Base-by-base conservation (phyloP, 2,329 filamentous ascomycete species). In the Harringtonia lauricola region DNA sequence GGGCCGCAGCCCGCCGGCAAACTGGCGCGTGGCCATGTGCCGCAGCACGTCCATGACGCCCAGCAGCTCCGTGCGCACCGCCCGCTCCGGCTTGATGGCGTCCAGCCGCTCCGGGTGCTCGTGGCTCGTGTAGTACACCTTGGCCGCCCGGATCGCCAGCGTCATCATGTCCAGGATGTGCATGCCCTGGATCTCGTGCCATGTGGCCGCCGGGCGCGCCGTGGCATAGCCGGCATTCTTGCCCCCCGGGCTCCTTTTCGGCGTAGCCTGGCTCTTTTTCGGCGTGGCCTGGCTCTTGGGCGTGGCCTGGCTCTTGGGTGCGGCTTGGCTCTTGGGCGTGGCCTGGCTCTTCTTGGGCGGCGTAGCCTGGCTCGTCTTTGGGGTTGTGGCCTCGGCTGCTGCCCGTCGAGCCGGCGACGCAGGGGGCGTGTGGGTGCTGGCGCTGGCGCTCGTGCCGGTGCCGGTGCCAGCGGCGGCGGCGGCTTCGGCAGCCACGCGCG, bases 41-140 rank as follows among this genome's bases (percentile, higher is more conserved):
- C 94, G 95, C 43, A 98, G 67, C 3, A 94, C 81, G 53, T 98
- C 92, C 61, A 98, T 80, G 35, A 95, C 86, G 45, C 79, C 76
- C 34, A 95, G 76, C 9, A 96, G 68, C 54, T 96, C 90, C 41
- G 83, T 72, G 35, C 92, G 81, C 39, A 98, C 83, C 51, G 84
- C 75, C 49, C 83, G 86, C 61, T 98, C 92, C 1, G 86, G 80
- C 61, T 86, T 89, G 63, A 96, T 94, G 24, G 83, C 69, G 56
- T 92, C 86, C 17, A 96, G 70, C 31, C 86, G 81, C 53, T 92
- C 83, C 2, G 89, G 87, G 42, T 89, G 74, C 56, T 94, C 85
- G 59, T 96, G 92, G 4, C 87, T 77, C 0, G 89, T 95, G 64
- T 98, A 96, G 65, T 96, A 98, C 55, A 94, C 82, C 64, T 94